Base-by-base conservation (phyloP, 208 protist species). In the Novymonas esmeraldas region DNA sequence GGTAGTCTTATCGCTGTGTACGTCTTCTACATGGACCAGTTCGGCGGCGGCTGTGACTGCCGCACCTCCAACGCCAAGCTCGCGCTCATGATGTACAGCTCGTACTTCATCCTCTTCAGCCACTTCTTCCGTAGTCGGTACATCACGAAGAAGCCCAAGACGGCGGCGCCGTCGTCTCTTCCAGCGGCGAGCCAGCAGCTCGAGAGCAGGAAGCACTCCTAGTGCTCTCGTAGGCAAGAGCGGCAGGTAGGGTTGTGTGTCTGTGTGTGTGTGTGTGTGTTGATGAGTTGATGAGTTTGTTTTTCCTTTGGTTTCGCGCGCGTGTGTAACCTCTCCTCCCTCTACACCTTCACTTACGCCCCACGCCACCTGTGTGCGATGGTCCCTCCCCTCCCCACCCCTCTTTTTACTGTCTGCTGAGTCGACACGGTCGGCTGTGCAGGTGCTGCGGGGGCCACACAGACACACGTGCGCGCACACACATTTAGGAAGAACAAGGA, bases 41-140 rank as follows among this genome's bases (percentile, higher is more conserved):
- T 81, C 45, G 67, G 75, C 7, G 51, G 46, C 7, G 87, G 80
- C 34, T 90, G 85, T 33, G 77, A 94, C 49, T 69, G 75, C 50
- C 22, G 68, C 29, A 39, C 63, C 6, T 46, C 64, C 34, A 87
- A 90, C 78, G 66, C 64, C 22, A 45, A 62, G 26, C 38, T 87
- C 13, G 78, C 73, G 13, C 62, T 95, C 20, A 59, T 79, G 50
- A 98, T 98, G 94, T 98, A 97, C 76, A 58, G 76, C 39, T 84
- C 71, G 14, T 98, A 98, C 79, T 85, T 92, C 50, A 20, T 89
- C 6, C 86, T 97, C 62, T 98, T 98, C 74, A 63, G 64, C 28
- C 67, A 89, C 51, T 81, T 97, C 64, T 94, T 95, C 64, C 48
- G 74, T 31, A 69, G 83, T 33, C 65, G 74, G 14, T 85, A 89